Percentiles rank a stretch among this genome's conserved stretches.
Evolutionary conservation across 139 green algal species (phyloP).

Genomic region (Closterium sp.): DNA sequence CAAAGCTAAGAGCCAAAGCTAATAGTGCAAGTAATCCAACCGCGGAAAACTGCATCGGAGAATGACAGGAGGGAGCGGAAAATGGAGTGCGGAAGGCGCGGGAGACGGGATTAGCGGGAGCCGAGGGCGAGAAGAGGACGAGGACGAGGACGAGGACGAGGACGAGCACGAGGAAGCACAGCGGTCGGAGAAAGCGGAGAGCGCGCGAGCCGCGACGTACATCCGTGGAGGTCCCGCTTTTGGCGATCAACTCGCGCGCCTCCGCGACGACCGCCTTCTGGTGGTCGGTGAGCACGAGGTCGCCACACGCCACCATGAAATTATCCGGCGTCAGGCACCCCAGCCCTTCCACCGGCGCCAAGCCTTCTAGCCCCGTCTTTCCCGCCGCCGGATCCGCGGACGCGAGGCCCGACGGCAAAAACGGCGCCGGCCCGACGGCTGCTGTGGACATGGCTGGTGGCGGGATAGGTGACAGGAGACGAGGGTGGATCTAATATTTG

Average conservation of each 20-base stretch:
- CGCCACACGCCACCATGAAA: not conserved
- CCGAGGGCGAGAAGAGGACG: too few species aligned
- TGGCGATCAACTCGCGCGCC: not conserved
- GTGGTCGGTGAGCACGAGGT: not conserved
- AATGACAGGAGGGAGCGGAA: too few species aligned
- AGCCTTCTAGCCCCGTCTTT: not conserved
- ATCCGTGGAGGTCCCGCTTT: not conserved
- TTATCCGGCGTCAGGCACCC: not conserved
- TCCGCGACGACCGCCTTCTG: not conserved
- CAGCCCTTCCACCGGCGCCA: not conserved
- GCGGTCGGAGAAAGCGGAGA: too few species aligned
- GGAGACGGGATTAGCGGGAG: too few species aligned
- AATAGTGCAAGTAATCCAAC: too few species aligned
- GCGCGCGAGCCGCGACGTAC: not conserved
- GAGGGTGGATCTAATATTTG: not conserved
- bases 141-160: too few species aligned
- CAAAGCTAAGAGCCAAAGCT: too few species aligned
- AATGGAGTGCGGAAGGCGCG: too few species aligned
- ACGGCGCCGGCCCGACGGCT: not conserved
- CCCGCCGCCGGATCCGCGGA: not conserved
- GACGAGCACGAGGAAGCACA: too few species aligned
- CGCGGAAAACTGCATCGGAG: too few species aligned
- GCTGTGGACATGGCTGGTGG: not conserved
- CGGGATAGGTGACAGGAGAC: not conserved
- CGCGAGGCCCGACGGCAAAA: not conserved